These are phyloP conservation scores for Hypoxylon sp. DNA, from an alignment of 2,329 filamentous ascomycete genomes.

Conservation along the genomic window DNA sequence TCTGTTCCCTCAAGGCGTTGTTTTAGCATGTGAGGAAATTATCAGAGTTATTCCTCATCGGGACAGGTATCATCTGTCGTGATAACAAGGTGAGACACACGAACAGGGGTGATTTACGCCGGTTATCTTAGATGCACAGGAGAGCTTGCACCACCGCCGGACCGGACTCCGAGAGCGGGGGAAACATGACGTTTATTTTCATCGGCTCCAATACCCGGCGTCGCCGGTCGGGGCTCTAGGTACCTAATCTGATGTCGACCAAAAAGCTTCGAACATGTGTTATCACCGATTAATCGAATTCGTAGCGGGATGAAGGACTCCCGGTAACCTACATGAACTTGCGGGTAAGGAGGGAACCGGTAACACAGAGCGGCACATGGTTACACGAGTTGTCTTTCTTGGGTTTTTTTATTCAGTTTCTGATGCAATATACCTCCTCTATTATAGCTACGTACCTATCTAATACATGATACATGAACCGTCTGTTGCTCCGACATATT, in stretches of 20 bases:
- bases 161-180: constrained; percentile 40
- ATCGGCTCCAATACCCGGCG: constrained; percentile 29
- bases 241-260: constrained; percentile 14
- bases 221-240: constrained; percentile 19
- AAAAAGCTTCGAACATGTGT: constrained; percentile 5
- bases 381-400: constrained; percentile 7
- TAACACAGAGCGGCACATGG: not conserved
- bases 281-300: constrained; percentile 4
- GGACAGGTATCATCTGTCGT: not conserved
- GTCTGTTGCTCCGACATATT: not conserved
- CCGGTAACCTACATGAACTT: constrained; percentile 4
- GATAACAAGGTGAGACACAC: constrained; percentile 6
- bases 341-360: constrained; percentile 4
- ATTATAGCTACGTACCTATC: not conserved
- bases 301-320: not conserved
- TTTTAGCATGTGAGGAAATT: constrained; percentile 5
- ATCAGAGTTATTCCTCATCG: not conserved
- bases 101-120: constrained; percentile 19
- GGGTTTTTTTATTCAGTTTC: not conserved
- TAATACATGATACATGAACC: not conserved
- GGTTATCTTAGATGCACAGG: constrained; percentile 11
- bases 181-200: constrained; percentile 22
- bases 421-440: not conserved
- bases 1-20: not conserved
- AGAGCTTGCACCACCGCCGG: constrained; percentile 27